phyloP scores from a whole-genome alignment of 2,329 filamentous ascomycete species.

The Trichoderma atroviride region DNA sequence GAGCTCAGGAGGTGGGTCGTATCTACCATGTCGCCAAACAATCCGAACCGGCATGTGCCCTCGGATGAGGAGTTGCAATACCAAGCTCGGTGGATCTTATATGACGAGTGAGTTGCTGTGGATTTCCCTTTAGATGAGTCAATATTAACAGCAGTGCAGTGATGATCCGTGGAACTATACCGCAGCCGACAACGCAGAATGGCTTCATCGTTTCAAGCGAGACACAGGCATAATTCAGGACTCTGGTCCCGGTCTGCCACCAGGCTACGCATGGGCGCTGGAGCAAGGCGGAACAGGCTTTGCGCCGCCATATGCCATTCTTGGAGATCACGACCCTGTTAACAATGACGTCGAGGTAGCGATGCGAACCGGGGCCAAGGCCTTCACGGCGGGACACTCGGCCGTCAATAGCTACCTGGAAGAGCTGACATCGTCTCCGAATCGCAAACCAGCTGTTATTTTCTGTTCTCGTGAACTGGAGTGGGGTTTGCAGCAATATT shows the following conservation, averaged over 20 bases:
- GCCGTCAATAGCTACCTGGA: slow-evolving; percentile 54
- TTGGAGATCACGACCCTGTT: slow-evolving; percentile 44
- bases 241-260: slow-evolving; percentile 54
- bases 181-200: slow-evolving; percentile 54
- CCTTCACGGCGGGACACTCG: slow-evolving; percentile 47
- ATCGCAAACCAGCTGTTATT: slow-evolving; percentile 51
- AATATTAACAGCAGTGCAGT: slow-evolving; percentile 39
- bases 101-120: slow-evolving; percentile 58
- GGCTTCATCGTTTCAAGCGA: slow-evolving; percentile 65
- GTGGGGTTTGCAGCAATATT: slow-evolving; percentile 53
- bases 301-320: slow-evolving; percentile 56
- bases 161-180: slow-evolving; percentile 29
- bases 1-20: slow-evolving; percentile 58
- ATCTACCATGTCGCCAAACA: slow-evolving; percentile 59
- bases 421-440: slow-evolving; percentile 45
- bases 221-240: slow-evolving; percentile 55
- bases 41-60: slow-evolving; percentile 61
- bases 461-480: slow-evolving; percentile 64
- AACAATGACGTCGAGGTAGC: slow-evolving; percentile 41
- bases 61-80: slow-evolving; percentile 65
- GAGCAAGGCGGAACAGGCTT: slow-evolving; percentile 58
- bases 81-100: slow-evolving; percentile 64
- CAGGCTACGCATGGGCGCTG: slow-evolving; percentile 48
- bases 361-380: slow-evolving; percentile 43
- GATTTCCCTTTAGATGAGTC: background rate